Evolutionary conservation across 768 basidiomycete species (phyloP).

Genomic region (Suillus sp.): DNA sequence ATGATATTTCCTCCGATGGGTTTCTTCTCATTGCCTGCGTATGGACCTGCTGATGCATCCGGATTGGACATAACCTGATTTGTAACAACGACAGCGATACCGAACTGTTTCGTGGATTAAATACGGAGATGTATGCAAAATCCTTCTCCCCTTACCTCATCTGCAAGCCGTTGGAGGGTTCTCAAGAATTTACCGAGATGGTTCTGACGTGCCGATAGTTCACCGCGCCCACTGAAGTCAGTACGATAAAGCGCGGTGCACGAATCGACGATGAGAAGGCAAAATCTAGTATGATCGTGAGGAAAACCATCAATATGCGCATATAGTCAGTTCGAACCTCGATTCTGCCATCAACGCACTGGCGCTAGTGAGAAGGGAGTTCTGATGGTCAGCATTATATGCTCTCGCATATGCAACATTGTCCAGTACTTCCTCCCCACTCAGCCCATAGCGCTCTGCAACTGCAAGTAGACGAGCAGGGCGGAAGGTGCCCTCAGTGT

Average conservation of each 20-base stretch:
- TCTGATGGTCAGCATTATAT: conserved; percentile 98
- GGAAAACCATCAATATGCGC: conserved; percentile 16
- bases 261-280: conserved; percentile 94
- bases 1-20: conserved; percentile 99
- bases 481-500: conserved; percentile 98
- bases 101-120: conserved; percentile 61
- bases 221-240: conserved; percentile 94
- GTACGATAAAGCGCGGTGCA: conserved; percentile 94
- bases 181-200: conserved; percentile 96
- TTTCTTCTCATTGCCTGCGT: conserved; percentile 92
- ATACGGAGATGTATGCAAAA: conserved; percentile 11
- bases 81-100: conserved; percentile 94
- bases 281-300: conserved; percentile 63
- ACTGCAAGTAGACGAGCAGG: conserved; percentile 93
- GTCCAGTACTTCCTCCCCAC: conserved; percentile 96
- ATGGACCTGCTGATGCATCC: conserved; percentile 88
- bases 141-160: conserved; percentile 67
- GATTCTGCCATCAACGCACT: conserved; percentile 99
- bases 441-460: conserved; percentile 94
- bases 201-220: conserved; percentile 91
- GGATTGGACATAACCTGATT: conserved; percentile 99
- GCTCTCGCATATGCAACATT: conserved; percentile 98
- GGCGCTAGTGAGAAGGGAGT: conserved; percentile 84
- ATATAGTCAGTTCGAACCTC: conserved; percentile 53
- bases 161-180: conserved; percentile 89